Evolutionary conservation across 441 rosid species (phyloP).

Genomic region (Arabidopsis hybrid): DNA sequence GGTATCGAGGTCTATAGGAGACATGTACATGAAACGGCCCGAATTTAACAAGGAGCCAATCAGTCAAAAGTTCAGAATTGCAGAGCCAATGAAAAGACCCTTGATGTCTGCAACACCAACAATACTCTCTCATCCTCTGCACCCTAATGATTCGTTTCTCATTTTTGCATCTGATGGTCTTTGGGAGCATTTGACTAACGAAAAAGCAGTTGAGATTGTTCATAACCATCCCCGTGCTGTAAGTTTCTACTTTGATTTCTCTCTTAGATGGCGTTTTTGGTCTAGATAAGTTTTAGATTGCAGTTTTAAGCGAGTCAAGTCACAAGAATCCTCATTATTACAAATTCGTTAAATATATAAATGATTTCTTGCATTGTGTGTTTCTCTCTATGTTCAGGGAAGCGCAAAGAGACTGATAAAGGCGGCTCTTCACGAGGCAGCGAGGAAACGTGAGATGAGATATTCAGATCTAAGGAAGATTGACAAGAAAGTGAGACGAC

Average conservation of each 20-base stretch:
- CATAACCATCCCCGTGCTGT: constrained; percentile 75
- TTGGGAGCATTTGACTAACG: constrained; percentile 91
- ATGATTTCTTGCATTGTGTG: constrained; percentile 19
- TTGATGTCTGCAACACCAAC: constrained; percentile 77
- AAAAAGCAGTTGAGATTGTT: constrained; percentile 89
- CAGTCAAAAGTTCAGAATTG: constrained; percentile 72
- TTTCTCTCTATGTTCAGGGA: constrained; percentile 55
- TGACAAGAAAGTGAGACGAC: constrained; percentile 85
- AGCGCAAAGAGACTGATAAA: constrained; percentile 86
- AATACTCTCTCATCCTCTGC: constrained; percentile 65
- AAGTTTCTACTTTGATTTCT: constrained; percentile 48
- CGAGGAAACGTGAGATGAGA: constrained; percentile 85
- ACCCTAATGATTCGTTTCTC: constrained; percentile 86
- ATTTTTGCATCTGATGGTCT: constrained; percentile 97
- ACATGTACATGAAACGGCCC: constrained; percentile 78
- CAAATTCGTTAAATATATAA: not conserved
- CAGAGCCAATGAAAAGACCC: constrained; percentile 80
- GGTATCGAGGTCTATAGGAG: constrained; percentile 91
- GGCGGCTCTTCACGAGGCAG: constrained; percentile 93
- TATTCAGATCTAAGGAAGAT: constrained; percentile 84
- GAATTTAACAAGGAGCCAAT: constrained; percentile 71
- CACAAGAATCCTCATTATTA: not conserved
- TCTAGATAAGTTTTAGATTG: not conserved
- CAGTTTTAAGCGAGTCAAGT: not conserved
- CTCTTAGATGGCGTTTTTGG: not conserved